Evolutionary conservation across 176 grass and related monocot genomes (phyloP).

Genomic region (Cenchrus americanus): DNA sequence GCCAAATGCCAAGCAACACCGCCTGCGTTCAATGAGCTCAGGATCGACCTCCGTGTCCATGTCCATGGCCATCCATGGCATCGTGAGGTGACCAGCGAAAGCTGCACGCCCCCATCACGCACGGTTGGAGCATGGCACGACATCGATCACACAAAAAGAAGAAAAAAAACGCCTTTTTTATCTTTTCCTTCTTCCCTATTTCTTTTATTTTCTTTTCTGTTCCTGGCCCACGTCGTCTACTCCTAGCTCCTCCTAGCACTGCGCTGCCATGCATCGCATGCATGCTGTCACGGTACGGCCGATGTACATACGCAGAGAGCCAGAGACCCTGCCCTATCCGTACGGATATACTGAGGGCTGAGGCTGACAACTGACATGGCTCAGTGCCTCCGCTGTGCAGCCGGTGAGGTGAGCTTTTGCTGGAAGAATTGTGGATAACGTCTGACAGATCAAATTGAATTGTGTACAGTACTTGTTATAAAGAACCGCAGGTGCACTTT

Average conservation of each 20-base stretch:
- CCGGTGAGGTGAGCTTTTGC: background rate
- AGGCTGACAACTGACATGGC: background rate
- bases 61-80: too few relatives aligned
- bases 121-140: background rate
- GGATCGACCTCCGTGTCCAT: too few relatives aligned
- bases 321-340: background rate
- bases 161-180: background rate
- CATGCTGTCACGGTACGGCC: background rate
- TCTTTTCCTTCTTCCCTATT: background rate
- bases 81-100: slow-evolving; percentile 28
- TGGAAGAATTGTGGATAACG: too few relatives aligned
- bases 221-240: background rate
- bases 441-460: too few relatives aligned
- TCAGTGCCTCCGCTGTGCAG: background rate
- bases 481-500: too few relatives aligned
- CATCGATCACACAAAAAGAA: background rate
- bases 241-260: background rate
- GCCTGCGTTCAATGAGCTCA: too few relatives aligned
- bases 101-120: slow-evolving; percentile 11
- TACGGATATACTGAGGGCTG: background rate
- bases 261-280: background rate
- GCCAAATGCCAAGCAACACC: too few relatives aligned
- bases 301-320: background rate
- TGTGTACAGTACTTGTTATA: too few relatives aligned
- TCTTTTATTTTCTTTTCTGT: background rate